A percentile compares a stretch with the other conserved stretches of the same genome.
phyloP scores from a whole-genome alignment of 2,329 filamentous ascomycete genomes.

The Cladosporium colombiae region DNA sequence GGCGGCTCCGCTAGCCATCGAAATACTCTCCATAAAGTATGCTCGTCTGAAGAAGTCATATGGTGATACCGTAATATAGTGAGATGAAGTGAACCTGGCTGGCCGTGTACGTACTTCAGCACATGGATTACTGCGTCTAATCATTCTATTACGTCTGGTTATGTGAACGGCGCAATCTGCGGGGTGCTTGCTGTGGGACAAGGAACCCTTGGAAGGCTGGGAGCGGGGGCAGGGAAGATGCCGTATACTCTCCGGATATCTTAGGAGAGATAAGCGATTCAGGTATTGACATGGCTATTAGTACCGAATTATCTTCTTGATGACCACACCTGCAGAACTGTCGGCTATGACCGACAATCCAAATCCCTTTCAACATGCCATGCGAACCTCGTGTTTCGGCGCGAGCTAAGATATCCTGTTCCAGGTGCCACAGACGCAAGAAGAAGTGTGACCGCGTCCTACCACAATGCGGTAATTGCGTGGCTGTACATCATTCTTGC shows the following conservation, averaged over 20 bases:
- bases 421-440: slow-evolving; percentile 46
- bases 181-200: background rate
- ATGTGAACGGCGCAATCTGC: background rate
- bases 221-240: background rate
- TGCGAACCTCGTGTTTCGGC: slow-evolving; percentile 4
- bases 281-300: background rate
- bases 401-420: slow-evolving; percentile 30
- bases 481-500: slow-evolving; percentile 40
- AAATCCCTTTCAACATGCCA: background rate
- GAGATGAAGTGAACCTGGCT: background rate
- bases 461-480: slow-evolving; percentile 45
- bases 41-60: background rate
- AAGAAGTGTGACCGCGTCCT: slow-evolving; percentile 46
- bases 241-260: background rate
- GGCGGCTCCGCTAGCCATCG: background rate
- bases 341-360: background rate
- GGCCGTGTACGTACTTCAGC: background rate
- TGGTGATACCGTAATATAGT: background rate
- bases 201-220: background rate
- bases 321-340: background rate
- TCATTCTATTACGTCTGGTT: background rate
- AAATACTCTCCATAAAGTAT: background rate
- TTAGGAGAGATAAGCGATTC: background rate
- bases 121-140: background rate
- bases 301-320: background rate